Base-by-base conservation (phyloP, 2,329 filamentous ascomycete genomes). In the Penicillium hordei region DNA sequence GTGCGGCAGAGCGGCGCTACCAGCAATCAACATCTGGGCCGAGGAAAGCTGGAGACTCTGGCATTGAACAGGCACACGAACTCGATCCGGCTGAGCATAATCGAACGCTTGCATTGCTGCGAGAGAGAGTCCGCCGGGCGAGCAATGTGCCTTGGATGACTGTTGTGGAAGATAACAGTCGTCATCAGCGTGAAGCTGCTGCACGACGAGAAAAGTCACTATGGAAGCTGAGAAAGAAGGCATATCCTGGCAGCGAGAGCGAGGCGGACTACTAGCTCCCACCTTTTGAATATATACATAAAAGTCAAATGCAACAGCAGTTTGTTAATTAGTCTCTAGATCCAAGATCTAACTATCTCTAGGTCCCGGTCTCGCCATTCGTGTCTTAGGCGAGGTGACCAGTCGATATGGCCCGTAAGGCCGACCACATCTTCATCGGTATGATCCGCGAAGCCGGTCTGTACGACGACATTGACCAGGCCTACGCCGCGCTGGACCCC, bases 71-170 rank as follows among this genome's bases (percentile, higher is more conserved):
- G 13, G 9, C 36, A 25, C 31, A 61, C 5, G 50, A 52, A 17
- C 39, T 25, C 10, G 55, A 63, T 6, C 51, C 61, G 21, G 51
- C 57, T 10, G 39, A 68, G n/a, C 63, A 67, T 15, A 61, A 56
- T 8, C 60, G 60, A 12, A 59, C 64, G 4, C 61, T 70, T n/a
- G 65, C 66, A 5, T 52, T 65, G n/a, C 50, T 77, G 27, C 66
- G 68, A 21, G 71, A 76, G 36, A 63, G 75, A 31, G 67, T 75
- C 8, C 66, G 66, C 3, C 70, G 73, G 15, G 74, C 74, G 6
- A 72, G 72, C 51, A 70, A 72, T 42, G 73, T 73, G n/a, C 75
- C 75, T 9, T 78, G 74, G 73, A 74, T 77, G 72, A 74, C 63
- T 17, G 70, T 76, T 45, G 64, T 73, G 31, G 73, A 76, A 42